Evolutionary conservation across 1,284 basidiomycete species (phyloP), one percentile per base, ranked within the genome.

Genomic region (Trametes versicolor): DNA sequence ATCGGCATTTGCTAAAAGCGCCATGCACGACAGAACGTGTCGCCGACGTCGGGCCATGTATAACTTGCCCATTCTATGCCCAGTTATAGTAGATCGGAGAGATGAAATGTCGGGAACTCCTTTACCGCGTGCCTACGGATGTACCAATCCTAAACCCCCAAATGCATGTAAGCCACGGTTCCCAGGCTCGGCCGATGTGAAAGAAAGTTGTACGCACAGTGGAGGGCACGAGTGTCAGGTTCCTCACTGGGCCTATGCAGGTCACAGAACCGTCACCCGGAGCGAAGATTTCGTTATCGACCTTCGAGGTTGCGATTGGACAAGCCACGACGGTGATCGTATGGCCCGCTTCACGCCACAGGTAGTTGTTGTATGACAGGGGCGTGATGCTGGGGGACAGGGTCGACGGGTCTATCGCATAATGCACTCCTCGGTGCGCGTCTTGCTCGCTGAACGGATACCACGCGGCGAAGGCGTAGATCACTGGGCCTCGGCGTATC

Each of bases 391-490:
- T 60, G 74, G 70, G 75, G 47, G 74, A 75, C 43, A 86, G 72
- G 5, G 84, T 85, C 2, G 79, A 71, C 1, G 84, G 82, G 70
- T 87, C 84, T 64, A 87, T 86, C n/a, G 85, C 86, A 68, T 80
- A 86, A 66, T 85, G 80, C 85, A 85, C 87, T 2, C 74, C 65
- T 1, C 17, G 15, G 69, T 76, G 0, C 80, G 80, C 17, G 84
- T 79, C 53, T 83, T 81, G 67, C 70, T 87, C 75, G 21, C 84
- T 74, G 65, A 87, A 85, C 8, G 19, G 48, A 15, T 29, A 25
- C 9, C 81, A 79, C 0, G 84, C 85, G 69, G 86, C 85, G 68
- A 83, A 83, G 7, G 85, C 85, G 68, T 86, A 87, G 72, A 85
- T 80, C 27, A 87, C 73, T 12, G 84, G 82, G 15, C 85, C 85